Base-by-base conservation (phyloP, 305 asterid genomes). In the Plantago coronopus region DNA sequence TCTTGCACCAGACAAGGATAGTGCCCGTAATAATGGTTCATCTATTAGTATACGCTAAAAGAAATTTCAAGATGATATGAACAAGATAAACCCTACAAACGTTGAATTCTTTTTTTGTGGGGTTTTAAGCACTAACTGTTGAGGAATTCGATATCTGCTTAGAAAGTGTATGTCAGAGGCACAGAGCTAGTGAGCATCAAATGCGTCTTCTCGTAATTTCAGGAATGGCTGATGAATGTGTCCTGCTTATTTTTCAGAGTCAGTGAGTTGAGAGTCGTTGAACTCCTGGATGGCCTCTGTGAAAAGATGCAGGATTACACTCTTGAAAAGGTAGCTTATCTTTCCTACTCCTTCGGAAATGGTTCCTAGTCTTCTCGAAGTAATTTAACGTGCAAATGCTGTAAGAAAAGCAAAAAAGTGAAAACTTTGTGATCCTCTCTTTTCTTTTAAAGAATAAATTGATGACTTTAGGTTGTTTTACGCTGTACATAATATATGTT, bases 251-350 rank as follows among this genome's bases (percentile, higher is more conserved):
- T 64, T 40, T 45, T 64, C 84, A 89, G 98, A 73, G 84, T 72
- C 74, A 86, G 98, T 34, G 98, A 93, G 62, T 82, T 93, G 63
- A 78, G 98, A 78, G 89, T 87, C 45, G 91, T 86, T 59, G 94
- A 93, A 56, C 97, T 89, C 70, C 78, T 93, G 59, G 98, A 93
- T 70, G 96, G 87, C 54, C 95, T 93, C 45, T 93, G 98, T 53
- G 98, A 93, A 50, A 93, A 83, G 74, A 89, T 93, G 98, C 95
- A 89, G 80, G 98, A 89, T 63, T 93, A 93, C 74, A 89, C 96
- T 54, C 89, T 86, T 68, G 89, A 93, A 79, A 81, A 89, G 98
- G 98, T 86, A 76, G 57, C 42, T 56, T 18, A 46, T 17, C 40
- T 58, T 53, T 20, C 61, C 55, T 55, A 17, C 62, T 63, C 50